phyloP scores from a whole-genome alignment of 805 yeast species.

The Wickerhamomyces subpelliculosus region DNA sequence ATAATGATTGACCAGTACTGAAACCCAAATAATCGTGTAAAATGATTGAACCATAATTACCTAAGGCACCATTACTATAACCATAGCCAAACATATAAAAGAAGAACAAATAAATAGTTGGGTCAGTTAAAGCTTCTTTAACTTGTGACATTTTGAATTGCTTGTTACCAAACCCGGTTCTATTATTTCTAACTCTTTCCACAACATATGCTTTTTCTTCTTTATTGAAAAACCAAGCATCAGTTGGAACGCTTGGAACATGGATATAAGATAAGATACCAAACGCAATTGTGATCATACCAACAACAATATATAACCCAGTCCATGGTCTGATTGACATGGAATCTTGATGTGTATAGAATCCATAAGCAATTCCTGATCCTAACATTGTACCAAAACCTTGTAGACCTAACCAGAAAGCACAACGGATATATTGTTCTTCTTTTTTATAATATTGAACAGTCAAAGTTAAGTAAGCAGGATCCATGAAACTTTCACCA shows the following conservation, averaged over 20 bases:
- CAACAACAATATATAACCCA: constrained; percentile 42
- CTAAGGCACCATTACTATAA: constrained; percentile 39
- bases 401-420: constrained; percentile 35
- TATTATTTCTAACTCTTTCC: constrained; percentile 35
- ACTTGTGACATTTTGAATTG: constrained; percentile 40
- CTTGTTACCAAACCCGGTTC: constrained; percentile 40
- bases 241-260: constrained; percentile 39
- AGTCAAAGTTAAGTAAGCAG: constrained; percentile 39
- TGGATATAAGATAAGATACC: constrained; percentile 34
- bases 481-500: no score
- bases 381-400: constrained; percentile 42
- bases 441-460: constrained; percentile 39
- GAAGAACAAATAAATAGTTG: constrained; percentile 32
- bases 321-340: constrained; percentile 42
- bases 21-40: constrained; percentile 17
- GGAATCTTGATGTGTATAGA: constrained; percentile 24
- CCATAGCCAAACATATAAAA: constrained; percentile 23
- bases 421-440: constrained; percentile 29
- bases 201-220: constrained; percentile 34
- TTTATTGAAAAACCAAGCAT: constrained; percentile 30
- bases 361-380: constrained; percentile 41
- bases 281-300: constrained; percentile 39
- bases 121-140: constrained; percentile 34
- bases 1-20: constrained; percentile 22
- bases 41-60: constrained; percentile 36